Conservation (phyloP, 2,329 filamentous ascomycete species). For the Mycosphaerelloides madeirae region DNA sequence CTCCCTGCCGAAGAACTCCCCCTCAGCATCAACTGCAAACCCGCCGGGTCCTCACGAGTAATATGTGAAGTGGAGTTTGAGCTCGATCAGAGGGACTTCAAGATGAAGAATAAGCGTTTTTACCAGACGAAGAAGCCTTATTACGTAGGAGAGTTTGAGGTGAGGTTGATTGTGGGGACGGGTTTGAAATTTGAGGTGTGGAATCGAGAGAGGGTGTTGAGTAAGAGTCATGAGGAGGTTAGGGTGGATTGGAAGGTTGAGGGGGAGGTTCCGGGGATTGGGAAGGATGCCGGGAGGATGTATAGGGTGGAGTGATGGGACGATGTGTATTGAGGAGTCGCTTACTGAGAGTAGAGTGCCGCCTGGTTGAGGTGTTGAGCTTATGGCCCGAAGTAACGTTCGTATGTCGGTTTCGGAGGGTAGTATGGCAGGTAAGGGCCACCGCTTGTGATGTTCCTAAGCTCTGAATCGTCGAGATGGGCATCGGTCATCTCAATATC, state of each 20-base stretch:
- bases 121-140: neutral
- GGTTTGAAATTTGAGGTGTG: neutral
- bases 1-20: neutral
- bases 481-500: too few relatives aligned
- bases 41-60: neutral
- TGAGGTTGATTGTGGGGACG: neutral
- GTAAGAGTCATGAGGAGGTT: neutral
- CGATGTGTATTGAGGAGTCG: too few relatives aligned
- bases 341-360: too few relatives aligned
- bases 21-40: neutral
- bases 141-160: neutral
- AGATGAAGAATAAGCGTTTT: neutral
- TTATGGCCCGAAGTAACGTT: too few relatives aligned
- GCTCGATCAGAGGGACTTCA: neutral
- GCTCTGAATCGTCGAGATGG: too few relatives aligned
- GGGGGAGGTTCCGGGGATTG: too few relatives aligned
- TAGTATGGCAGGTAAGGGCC: too few relatives aligned
- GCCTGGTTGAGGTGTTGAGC: too few relatives aligned
- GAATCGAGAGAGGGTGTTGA: neutral
- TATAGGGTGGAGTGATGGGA: neutral
- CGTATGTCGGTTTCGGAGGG: too few relatives aligned
- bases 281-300: neutral
- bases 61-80: neutral
- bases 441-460: too few relatives aligned
- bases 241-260: neutral